A percentile compares a stretch with the other conserved stretches of the same genome.
phyloP scores from a whole-genome alignment of 768 basidiomycete species.

The Butyriboletus loyo region DNA sequence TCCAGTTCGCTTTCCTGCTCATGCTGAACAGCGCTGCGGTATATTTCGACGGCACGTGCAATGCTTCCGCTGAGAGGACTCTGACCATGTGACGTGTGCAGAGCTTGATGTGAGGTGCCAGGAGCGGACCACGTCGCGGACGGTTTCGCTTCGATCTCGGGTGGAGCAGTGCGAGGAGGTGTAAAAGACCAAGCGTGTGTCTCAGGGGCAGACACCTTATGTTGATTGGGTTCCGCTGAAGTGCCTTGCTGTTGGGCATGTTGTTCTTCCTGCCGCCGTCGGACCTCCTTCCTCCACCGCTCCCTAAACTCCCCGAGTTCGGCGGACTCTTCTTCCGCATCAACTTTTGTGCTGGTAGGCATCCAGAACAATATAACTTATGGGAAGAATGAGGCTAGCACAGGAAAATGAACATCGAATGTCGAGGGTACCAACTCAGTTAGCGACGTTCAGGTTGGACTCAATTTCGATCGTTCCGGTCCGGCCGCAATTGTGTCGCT shows the following conservation, averaged over 20 bases:
- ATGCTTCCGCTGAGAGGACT: constrained; percentile 35
- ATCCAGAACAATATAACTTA: neutral
- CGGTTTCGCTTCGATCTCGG: constrained; percentile 5
- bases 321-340: constrained; percentile 42
- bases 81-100: constrained; percentile 26
- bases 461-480: neutral
- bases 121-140: constrained; percentile 11
- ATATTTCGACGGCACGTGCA: constrained; percentile 57
- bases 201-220: constrained; percentile 4
- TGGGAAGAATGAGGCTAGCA: neutral
- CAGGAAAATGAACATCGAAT: neutral
- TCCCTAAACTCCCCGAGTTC: constrained; percentile 71
- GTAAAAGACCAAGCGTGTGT: constrained; percentile 4
- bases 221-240: neutral
- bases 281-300: constrained; percentile 69
- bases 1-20: constrained; percentile 77
- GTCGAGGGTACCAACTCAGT: neutral
- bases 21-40: constrained; percentile 63
- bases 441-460: neutral
- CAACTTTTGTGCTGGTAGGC: neutral
- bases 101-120: constrained; percentile 11
- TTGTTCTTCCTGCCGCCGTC: constrained; percentile 28
- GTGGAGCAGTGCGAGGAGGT: neutral
- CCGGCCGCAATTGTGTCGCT: neutral
- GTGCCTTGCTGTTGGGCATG: constrained; percentile 4